Percentiles rank a stretch among this genome's conserved stretches.
Evolutionary conservation across 148 eudicot genomes (phyloP).

Genomic region (Chenopodium quinoa): DNA sequence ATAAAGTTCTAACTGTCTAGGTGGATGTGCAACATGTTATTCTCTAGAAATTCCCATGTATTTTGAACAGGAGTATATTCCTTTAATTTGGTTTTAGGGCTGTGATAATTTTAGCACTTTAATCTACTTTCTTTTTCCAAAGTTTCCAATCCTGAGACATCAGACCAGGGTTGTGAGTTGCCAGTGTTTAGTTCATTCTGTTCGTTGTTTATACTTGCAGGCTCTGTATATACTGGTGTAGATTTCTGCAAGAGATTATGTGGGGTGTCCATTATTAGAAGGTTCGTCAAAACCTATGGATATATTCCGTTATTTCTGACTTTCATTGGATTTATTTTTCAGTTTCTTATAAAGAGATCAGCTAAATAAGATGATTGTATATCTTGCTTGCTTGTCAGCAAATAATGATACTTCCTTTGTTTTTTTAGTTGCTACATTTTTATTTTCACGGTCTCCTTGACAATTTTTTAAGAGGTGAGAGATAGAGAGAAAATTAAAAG

Average conservation of each 20-base stretch:
- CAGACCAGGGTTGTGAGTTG: conserved; percentile 1
- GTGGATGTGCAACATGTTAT: neutral
- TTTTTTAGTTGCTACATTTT: too few species aligned
- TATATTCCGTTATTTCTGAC: neutral
- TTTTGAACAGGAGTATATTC: neutral
- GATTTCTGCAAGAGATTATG: conserved; percentile 94
- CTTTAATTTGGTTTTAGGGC: neutral
- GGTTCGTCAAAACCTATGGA: conserved; percentile 38
- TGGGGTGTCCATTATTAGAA: conserved; percentile 90
- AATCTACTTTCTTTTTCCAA: neutral
- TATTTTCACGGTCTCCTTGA: too few species aligned
- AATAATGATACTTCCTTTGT: neutral
- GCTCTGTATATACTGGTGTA: conserved; percentile 89
- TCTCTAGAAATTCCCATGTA: neutral
- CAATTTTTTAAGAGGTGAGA: too few species aligned
- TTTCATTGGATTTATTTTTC: neutral
- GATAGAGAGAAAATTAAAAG: too few species aligned
- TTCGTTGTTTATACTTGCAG: conserved; percentile 42
- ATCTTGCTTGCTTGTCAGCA: neutral
- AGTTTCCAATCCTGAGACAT: neutral
- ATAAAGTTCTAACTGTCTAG: neutral
- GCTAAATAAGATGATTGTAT: neutral
- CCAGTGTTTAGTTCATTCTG: neutral
- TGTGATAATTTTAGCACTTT: conserved; percentile 13
- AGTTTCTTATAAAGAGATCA: neutral